Base-by-base conservation (phyloP, 2,329 filamentous ascomycete genomes). In the Neonectria neomacrospora region DNA sequence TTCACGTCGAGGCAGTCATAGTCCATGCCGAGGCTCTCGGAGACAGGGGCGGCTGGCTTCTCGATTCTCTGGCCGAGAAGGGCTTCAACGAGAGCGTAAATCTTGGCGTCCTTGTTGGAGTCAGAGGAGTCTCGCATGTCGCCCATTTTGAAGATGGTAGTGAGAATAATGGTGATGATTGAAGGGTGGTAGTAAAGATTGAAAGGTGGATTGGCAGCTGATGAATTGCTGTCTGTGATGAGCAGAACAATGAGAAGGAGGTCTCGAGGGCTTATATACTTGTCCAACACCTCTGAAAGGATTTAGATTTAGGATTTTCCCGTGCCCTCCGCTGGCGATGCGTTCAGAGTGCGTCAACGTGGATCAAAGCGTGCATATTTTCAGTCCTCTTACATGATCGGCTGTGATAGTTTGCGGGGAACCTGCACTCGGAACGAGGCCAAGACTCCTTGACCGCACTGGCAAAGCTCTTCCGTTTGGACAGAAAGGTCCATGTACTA, bases 61-160 rank as follows among this genome's bases (percentile, higher is more conserved):
- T 77, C 71, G 42, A 79, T 62, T 59, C 74, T 77, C 39, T 73
- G 75, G 20, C 76, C 78, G 2, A 79, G 76, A 50, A 81, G 72
- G 41, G 77, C 78, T 67, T 80, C 77, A 2, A 80, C 76, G 9
- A 80, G 73, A 30, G 76, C 76, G 48, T 76, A 78, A 55, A 63
- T 57, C 12, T 56, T 60, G 62, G 50, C 59, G 50, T 64, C 54
- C 53, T 50, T 41, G 37, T 58, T 59, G 30, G 41, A 48, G 20
- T 60, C 54, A 52, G 64, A 42, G 12, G 66, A 57, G 47, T 42
- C 47, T 58, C 60, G 59, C 22, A 69, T 60, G 26, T 69, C 65
- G 54, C 67, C 67, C 67, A 69, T 69, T 14, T 54, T 68, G 65
- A 22, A 50, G 8, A 20, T 14, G 28, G 11, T 50, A 8, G 34